Evolutionary conservation across 208 protist species (phyloP), one percentile per base, ranked within the genome.

Genomic region (Lotmaria passim): DNA sequence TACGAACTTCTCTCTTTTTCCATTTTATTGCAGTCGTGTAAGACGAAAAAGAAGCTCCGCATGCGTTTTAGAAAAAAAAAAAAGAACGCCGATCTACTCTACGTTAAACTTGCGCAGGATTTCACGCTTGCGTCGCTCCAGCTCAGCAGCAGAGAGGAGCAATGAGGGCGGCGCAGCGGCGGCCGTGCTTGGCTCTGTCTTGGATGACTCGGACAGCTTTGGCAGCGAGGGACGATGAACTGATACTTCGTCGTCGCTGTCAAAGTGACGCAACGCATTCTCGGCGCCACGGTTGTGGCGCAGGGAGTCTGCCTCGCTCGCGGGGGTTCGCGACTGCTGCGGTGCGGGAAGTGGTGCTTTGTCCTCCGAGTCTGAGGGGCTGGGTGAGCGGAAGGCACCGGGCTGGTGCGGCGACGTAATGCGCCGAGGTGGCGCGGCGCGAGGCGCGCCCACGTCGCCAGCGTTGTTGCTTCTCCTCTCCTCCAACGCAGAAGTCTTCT

Each of bases 121-220:
- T 30, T 94, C 86, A 63, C 96, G 91, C 51, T 99, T 85, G 56
- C 94, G 85, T 63, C 96, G 86, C 78, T 99, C 83, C 57, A 93
- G 55, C 50, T 87, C 86, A 31, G 77, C 79, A 12, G 81, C 58
- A 3, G 86, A 92, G n/a, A 89, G 59, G 15, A 87, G 58, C 23
- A 59, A 61, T 5, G 76, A 70, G 12, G 60, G 19, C 5, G 64
- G 7, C 0, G 57, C 70, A 10, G 44, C 38, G 12, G n/a, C 15
- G 11, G 57, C 23, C n/a, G 21, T 7, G 6, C n/a, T 39, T 30
- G 19, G 2, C 2, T 23, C 43, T 10, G 3, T 11, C 11, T 17
- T 30, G 8, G 41, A n/a, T n/a, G n/a, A n/a, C n/a, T n/a, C n/a
- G n/a, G n/a, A n/a, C 15, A 19, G 41, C 5, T 3, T 6, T 46